Base-by-base conservation (phyloP, 2,329 filamentous ascomycete species). In the Curvularia eragrostidis region DNA sequence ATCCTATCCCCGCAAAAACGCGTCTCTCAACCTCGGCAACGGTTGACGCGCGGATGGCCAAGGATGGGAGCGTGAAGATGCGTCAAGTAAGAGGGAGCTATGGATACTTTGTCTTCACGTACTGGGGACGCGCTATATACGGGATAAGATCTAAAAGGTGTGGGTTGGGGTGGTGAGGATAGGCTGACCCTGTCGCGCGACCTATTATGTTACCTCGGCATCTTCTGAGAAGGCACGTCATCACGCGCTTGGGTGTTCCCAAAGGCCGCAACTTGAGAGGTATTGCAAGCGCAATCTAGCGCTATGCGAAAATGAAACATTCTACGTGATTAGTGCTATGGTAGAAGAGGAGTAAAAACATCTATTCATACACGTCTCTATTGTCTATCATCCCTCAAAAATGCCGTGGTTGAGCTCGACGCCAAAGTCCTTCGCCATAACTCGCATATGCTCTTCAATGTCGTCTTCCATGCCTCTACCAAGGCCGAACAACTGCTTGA, bases 391-490 rank as follows among this genome's bases (percentile, higher is more conserved):
- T 3, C 94, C 93, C 55, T 96, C 91, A 78, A 97, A 97, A 2
- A 97, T 85, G 39, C 88, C 87, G 75, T 96, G 91, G 73, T 96
- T 90, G 64, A 98, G 78, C 77, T 98, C 93, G 3, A 98, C 87
- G 0, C 95, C 95, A 79, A 95, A 93, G 67, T 96, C 93, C 74
- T 90, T 91, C 1, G 93, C 94, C 83, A 97, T 91, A 56, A 84
- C 85, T 77, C 86, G 89, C 93, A 98, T 96, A 67, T 89, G 85
- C 71, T 85, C 85, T 81, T 98, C 95, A 61, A 98, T 88, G 74
- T 94, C 92, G 72, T 97, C 94, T 75, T 98, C 95, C 90, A 98
- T 95, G 0, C 93, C 93, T 9, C 87, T 84, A 0, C 93, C 92
- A 2, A 88, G 77, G 0, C 91, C 91, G 12, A 97, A 72, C 74